Conservation (phyloP, 768 basidiomycete species). For the Amanita rubescens region DNA sequence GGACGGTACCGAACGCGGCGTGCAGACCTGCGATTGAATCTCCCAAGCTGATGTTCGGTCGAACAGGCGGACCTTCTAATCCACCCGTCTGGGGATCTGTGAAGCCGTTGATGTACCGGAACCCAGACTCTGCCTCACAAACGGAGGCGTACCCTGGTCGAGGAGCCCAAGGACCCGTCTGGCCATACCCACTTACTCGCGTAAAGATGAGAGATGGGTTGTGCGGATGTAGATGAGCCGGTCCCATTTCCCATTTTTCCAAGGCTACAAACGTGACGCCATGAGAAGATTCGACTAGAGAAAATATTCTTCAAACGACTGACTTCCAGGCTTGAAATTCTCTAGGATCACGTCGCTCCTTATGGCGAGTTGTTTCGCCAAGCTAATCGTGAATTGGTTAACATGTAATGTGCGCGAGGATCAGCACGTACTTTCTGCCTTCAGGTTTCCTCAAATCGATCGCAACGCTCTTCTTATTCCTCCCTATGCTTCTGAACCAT, state of each 20-base stretch:
- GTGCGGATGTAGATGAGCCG: slow-evolving; percentile 50
- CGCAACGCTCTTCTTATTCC: slow-evolving; percentile 70
- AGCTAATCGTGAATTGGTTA: slow-evolving; percentile 24
- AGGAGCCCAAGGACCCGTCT: slow-evolving; percentile 66
- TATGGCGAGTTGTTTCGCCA: slow-evolving; percentile 53
- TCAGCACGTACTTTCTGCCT: slow-evolving; percentile 34
- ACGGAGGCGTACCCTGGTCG: slow-evolving; percentile 70
- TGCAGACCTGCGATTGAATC: slow-evolving; percentile 68
- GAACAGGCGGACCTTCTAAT: slow-evolving; percentile 53
- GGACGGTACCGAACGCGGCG: slow-evolving; percentile 66
- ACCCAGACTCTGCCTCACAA: slow-evolving; percentile 70
- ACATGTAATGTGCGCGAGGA: background rate
- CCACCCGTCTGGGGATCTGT: slow-evolving; percentile 45
- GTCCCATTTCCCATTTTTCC: slow-evolving; percentile 63
- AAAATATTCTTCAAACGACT: slow-evolving; percentile 22
- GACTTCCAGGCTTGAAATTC: slow-evolving; percentile 73
- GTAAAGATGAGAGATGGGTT: slow-evolving; percentile 90
- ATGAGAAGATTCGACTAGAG: background rate
- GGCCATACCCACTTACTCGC: slow-evolving; percentile 73
- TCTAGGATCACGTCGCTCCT: slow-evolving; percentile 63
- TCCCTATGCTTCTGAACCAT: slow-evolving; percentile 65
- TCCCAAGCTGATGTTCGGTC: slow-evolving; percentile 67
- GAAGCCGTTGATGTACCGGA: slow-evolving; percentile 65
- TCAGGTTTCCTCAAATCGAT: slow-evolving; percentile 55
- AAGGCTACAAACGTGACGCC: slow-evolving; percentile 38